Conservation (phyloP, 371 early-diverging fungal species). For the Mycotypha africana region DNA sequence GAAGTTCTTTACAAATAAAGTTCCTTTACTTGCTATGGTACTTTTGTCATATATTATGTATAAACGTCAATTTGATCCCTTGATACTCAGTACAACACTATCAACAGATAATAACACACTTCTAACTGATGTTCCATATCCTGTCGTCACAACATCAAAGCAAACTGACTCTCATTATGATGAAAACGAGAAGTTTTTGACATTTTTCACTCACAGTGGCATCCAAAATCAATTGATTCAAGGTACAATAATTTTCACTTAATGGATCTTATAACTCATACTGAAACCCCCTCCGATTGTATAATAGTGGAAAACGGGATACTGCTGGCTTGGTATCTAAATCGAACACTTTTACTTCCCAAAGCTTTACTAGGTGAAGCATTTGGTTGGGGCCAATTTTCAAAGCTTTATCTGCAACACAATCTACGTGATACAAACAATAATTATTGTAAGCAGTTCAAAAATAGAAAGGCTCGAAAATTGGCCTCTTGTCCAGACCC, state of each 20-base stretch:
- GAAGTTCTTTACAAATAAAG: slow-evolving; percentile 1
- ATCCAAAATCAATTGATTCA: slow-evolving; percentile 56
- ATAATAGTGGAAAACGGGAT: slow-evolving; percentile 53
- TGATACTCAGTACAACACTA: too few relatives aligned
- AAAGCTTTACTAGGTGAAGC: slow-evolving; percentile 47
- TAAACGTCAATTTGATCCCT: not conserved
- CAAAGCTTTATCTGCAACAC: slow-evolving; percentile 32
- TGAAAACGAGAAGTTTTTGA: slow-evolving; percentile 38
- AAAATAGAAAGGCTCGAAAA: slow-evolving; percentile 2
- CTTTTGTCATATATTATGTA: slow-evolving; percentile 1
- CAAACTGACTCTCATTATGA: not conserved
- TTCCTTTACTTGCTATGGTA: slow-evolving; percentile 2
- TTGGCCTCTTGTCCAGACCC: slow-evolving; percentile 30
- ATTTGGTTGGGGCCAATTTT: slow-evolving; percentile 42
- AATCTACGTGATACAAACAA: slow-evolving; percentile 22
- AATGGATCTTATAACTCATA: too few relatives aligned
- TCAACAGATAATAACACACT: too few relatives aligned
- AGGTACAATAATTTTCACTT: slow-evolving; percentile 17
- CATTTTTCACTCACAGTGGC: slow-evolving; percentile 56
- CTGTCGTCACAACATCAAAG: too few relatives aligned
- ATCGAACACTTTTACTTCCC: slow-evolving; percentile 44
- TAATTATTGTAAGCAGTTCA: slow-evolving; percentile 6
- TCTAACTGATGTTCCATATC: too few relatives aligned
- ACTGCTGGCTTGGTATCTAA: slow-evolving; percentile 45
- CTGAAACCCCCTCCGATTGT: too few relatives aligned